These are phyloP conservation scores for Chlorella vulgaris DNA, from an alignment of 139 green algal genomes.

Conservation along the genomic window DNA sequence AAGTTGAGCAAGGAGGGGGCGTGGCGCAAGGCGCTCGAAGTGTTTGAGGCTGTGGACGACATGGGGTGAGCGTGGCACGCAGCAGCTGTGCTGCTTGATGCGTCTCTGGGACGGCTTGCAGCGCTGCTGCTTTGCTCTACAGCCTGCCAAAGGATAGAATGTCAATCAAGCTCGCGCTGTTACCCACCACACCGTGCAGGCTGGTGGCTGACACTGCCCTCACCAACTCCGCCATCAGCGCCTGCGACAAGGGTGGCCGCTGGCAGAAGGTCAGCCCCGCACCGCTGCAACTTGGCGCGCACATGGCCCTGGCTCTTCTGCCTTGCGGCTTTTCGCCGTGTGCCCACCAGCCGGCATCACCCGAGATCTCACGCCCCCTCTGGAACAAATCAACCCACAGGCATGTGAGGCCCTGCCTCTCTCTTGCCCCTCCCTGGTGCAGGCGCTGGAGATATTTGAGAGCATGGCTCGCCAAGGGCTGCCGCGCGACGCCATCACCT, in stretches of 20 bases:
- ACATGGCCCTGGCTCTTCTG: not conserved
- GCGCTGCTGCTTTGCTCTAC: not conserved
- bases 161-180: no score
- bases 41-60: slow-evolving; percentile 74
- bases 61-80: slow-evolving; percentile 53
- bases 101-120: not conserved
- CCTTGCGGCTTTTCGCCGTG: not conserved
- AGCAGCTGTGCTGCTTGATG: not conserved
- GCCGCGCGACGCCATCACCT: slow-evolving; percentile 86
- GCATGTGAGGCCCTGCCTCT: slow-evolving; percentile 1
- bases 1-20: slow-evolving; percentile 86
- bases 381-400: not conserved
- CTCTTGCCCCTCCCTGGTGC: not conserved
- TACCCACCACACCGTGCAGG: not conserved
- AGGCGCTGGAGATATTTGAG: slow-evolving; percentile 69
- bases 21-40: slow-evolving; percentile 84
- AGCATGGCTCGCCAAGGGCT: slow-evolving; percentile 73
- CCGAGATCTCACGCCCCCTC: not conserved
- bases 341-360: not conserved
- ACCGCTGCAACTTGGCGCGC: not conserved
- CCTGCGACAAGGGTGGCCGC: slow-evolving; percentile 87
- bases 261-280: slow-evolving; percentile 81
- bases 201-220: slow-evolving; percentile 85
- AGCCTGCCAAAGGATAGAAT: no score
- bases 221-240: slow-evolving; percentile 88